phyloP scores from a whole-genome alignment of 495 filamentous ascomycete genomes.

The Thozetella sp. region DNA sequence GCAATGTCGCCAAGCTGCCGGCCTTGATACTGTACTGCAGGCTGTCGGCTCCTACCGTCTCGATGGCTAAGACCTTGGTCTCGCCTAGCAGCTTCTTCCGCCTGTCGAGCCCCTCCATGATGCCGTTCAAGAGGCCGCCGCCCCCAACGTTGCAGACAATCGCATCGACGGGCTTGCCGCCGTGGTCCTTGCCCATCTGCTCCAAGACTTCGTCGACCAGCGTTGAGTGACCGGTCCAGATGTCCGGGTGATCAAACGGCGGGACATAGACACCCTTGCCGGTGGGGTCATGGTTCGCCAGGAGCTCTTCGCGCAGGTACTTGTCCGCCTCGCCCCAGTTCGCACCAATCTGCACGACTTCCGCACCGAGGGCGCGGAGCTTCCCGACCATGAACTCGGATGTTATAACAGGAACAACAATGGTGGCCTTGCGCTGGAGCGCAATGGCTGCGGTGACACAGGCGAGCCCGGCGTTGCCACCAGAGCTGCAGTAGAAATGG shows the following conservation, averaged over 20 bases:
- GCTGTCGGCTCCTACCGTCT: constrained; percentile 79
- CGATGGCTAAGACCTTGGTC: constrained; percentile 73
- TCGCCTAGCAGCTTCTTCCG: constrained; percentile 30
- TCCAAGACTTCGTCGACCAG: constrained; percentile 72
- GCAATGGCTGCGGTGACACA: constrained; percentile 76
- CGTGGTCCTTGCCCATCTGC: constrained; percentile 50
- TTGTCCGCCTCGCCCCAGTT: constrained; percentile 79
- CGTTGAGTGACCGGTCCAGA: constrained; percentile 80
- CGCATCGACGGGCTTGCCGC: constrained; percentile 51
- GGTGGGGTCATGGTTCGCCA: constrained; percentile 38
- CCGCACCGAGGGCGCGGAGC: constrained; percentile 67
- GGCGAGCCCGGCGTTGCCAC: constrained; percentile 91
- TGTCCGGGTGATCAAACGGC: constrained; percentile 84
- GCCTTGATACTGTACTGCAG: constrained; percentile 62
- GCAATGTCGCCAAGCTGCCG: constrained; percentile 65
- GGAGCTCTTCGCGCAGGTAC: constrained; percentile 64
- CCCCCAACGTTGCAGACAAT: constrained; percentile 88
- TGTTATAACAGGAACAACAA: constrained; percentile 76
- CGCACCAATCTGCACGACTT: constrained; percentile 71
- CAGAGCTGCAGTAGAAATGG: constrained; percentile 88
- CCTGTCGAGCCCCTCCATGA: constrained; percentile 71
- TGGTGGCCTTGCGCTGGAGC: constrained; percentile 74
- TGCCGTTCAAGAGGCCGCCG: constrained; percentile 81
- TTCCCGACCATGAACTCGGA: constrained; percentile 73
- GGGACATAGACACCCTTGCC: constrained; percentile 76